Conservation (phyloP, 225 moss, liverwort and hornwort genomes). For the Physcomitrellopsis africana region DNA sequence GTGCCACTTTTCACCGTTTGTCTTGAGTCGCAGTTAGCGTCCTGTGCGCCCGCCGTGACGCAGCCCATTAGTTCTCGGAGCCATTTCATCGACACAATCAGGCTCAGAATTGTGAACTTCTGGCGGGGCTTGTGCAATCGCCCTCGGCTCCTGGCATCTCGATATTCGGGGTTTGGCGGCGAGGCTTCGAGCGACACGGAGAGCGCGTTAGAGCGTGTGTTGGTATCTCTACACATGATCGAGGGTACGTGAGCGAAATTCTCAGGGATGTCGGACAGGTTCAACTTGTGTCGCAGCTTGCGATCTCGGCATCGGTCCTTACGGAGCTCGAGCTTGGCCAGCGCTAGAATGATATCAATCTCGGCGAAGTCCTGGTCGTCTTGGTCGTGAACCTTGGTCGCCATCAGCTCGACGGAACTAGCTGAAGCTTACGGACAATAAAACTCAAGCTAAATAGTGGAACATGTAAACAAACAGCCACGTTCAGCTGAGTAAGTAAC, state of each 20-base stretch:
- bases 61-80: slow-evolving; percentile 19
- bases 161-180: neutral
- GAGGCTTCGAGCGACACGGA: slow-evolving; percentile 3
- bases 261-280: slow-evolving; percentile 27
- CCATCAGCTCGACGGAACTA: neutral
- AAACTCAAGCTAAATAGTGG: no score
- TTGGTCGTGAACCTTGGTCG: slow-evolving; percentile 27
- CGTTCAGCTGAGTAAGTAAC: no score
- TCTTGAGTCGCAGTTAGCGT: neutral
- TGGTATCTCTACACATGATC: no score
- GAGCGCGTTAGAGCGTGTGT: neutral
- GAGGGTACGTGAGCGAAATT: slow-evolving; percentile 27
- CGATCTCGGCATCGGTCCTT: slow-evolving; percentile 16
- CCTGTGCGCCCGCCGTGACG: neutral
- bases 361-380: slow-evolving; percentile 21
- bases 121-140: slow-evolving; percentile 3
- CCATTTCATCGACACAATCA: slow-evolving; percentile 20
- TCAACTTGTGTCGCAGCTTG: slow-evolving; percentile 24
- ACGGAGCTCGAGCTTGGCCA: neutral
- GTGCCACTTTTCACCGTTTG: neutral
- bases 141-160: neutral
- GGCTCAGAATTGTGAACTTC: neutral
- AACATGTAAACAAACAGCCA: no score
- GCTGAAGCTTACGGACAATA: no score
- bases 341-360: slow-evolving; percentile 16